Base-by-base conservation (phyloP, 1,284 basidiomycete species). In the Moniliella sp. region DNA sequence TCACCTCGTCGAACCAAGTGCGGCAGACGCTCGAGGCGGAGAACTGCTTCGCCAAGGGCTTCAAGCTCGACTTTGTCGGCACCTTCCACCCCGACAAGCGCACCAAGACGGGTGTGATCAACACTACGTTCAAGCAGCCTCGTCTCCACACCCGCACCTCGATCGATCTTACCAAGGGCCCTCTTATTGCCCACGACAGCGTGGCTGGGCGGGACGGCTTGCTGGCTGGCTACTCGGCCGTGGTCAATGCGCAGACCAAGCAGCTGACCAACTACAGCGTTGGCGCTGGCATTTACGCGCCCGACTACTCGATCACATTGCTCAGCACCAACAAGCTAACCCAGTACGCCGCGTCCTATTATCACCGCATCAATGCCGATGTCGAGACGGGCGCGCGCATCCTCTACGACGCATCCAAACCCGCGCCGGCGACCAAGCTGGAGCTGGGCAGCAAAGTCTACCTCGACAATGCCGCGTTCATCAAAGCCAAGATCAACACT, bases 401-500 rank as follows among this genome's bases (percentile, higher is more conserved):
- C 34, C 74, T 86, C 62, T 97, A 91, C 66, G 84, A 94, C 69
- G 73, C 78, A 65, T 88, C 91, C 69, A 70, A 76, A 37, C 37
- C 57, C 30, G 74, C 78, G 46, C 73, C 75, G 45, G 76, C 76
- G 64, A 80, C 94, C 61, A 73, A 72, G 45, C 73, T 97, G 56
- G 88, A 97, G 67, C 83, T 97, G 46, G 88, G 88, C 61, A 74
- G 80, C 61, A 94, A 94, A 72, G 59, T 73, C 34, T 77, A 76
- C 68, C 75, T 88, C 45, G 83, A 91, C 68, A 66, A 71, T 35
- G 75, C 82, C 50, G 77, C 83, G 14, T 91, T 82, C 60, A 70
- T 91, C 68, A 91, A 99, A 73, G 81, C 83, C 56, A 97, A 97
- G 74, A 88, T 97, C 68, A 93, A 91, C 75, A 88, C 88, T 69